A percentile compares a stretch with the other conserved stretches of the same genome.
Conservation (phyloP, 768 basidiomycete genomes). For the Boletus pseudopeckii region DNA sequence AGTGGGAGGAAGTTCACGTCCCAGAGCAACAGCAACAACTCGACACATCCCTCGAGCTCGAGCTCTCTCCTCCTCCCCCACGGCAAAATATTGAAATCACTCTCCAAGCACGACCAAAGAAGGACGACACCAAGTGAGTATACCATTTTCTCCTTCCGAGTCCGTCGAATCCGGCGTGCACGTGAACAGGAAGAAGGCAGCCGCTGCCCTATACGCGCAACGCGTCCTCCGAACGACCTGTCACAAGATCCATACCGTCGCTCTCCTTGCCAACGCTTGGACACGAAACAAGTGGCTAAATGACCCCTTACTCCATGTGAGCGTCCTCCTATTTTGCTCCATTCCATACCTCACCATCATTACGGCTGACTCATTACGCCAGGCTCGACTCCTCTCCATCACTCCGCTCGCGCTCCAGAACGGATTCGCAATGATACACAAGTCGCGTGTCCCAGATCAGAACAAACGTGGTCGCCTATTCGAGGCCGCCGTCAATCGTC, state of each 20-base stretch:
- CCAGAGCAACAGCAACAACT: constrained; percentile 31
- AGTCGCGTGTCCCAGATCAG: constrained; percentile 75
- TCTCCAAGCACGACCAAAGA: constrained; percentile 44
- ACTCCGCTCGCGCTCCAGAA: constrained; percentile 79
- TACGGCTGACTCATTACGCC: constrained; percentile 6
- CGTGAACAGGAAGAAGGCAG: constrained; percentile 42
- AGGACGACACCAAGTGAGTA: constrained; percentile 47
- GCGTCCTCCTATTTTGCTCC: constrained; percentile 20
- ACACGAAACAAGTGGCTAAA: constrained; percentile 83
- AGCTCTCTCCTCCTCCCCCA: constrained; percentile 29
- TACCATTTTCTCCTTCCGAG: constrained; percentile 5
- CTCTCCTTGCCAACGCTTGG: constrained; percentile 71
- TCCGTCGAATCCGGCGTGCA: constrained; percentile 16
- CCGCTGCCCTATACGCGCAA: constrained; percentile 54
- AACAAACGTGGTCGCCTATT: constrained; percentile 84
- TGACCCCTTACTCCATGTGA: constrained; percentile 77
- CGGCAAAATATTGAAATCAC: constrained; percentile 68
- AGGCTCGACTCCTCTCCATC: constrained; percentile 89
- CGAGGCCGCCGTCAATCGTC: constrained; percentile 69
- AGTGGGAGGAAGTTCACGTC: constrained; percentile 79
- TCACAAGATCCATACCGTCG: constrained; percentile 87
- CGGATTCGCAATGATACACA: constrained; percentile 77
- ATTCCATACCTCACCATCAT: background rate
- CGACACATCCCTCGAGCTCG: constrained; percentile 22
- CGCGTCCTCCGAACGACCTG: constrained; percentile 71